Percentiles rank a stretch among this genome's conserved stretches.
Conservation (phyloP, 2,329 filamentous ascomycete species). For the Aspergillus felis region DNA sequence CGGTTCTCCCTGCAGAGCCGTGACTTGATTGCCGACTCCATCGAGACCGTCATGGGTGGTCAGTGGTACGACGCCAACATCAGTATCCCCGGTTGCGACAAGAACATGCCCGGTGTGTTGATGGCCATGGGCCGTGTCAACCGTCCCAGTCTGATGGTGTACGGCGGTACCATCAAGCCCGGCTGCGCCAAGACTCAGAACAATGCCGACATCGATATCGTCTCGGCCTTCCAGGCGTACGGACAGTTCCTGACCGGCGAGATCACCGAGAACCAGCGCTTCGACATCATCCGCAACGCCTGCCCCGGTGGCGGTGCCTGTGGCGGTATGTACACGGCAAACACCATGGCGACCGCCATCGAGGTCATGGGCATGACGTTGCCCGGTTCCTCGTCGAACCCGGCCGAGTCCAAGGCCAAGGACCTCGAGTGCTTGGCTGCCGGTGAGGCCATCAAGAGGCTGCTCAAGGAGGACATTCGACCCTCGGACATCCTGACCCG, state of each 20-base stretch:
- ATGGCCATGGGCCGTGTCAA: constrained; percentile 96
- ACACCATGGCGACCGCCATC: constrained; percentile 72
- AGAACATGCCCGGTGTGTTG: constrained; percentile 95
- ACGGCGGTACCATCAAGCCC: constrained; percentile 89
- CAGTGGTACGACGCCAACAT: constrained; percentile 99
- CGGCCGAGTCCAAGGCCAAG: constrained; percentile 70
- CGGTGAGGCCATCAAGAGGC: constrained; percentile 68
- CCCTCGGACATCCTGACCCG: constrained; percentile 76
- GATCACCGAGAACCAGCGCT: constrained; percentile 85
- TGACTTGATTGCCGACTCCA: constrained; percentile 95
- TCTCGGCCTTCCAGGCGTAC: constrained; percentile 97
- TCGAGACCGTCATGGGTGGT: constrained; percentile 97
- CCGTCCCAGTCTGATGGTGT: constrained; percentile 93
- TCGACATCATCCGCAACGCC: constrained; percentile 90
- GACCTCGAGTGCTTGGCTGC: constrained; percentile 67
- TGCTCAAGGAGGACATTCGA: constrained; percentile 71
- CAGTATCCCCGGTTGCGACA: constrained; percentile 95
- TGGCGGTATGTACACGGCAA: constrained; percentile 80
- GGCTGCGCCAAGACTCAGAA: constrained; percentile 76
- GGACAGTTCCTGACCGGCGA: constrained; percentile 90
- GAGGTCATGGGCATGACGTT: constrained; percentile 73
- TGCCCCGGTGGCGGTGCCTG: constrained; percentile 82
- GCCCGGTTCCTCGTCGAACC: constrained; percentile 76
- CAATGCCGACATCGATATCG: constrained; percentile 78
- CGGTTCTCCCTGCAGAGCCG: constrained; percentile 89